These are phyloP conservation scores for Entomortierella lignicola DNA, from an alignment of 192 early-diverging fungal genomes.

Conservation along the genomic window DNA sequence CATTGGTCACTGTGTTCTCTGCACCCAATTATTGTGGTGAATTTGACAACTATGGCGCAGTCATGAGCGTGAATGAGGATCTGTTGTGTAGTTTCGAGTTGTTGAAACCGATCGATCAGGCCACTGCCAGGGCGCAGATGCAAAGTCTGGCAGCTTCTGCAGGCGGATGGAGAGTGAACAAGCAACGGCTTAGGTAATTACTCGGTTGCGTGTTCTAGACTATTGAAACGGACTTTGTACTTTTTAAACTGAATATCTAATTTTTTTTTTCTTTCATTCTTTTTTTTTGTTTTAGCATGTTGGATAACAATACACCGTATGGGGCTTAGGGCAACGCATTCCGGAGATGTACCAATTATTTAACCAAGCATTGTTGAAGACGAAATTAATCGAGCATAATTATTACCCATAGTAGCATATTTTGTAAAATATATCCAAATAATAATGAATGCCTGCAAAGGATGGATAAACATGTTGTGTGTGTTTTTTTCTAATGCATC, in stretches of 20 bases:
- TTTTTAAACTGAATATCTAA: not conserved
- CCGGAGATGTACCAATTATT: not conserved
- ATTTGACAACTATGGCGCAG: slow-evolving; percentile 90
- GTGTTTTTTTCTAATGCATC: too few species aligned
- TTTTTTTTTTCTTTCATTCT: slow-evolving; percentile 3
- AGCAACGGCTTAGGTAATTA: slow-evolving; percentile 48
- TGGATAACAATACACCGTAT: slow-evolving; percentile 28
- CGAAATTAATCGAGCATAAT: too few species aligned
- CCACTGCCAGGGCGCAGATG: slow-evolving; percentile 51
- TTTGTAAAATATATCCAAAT: too few species aligned
- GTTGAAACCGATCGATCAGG: slow-evolving; percentile 67
- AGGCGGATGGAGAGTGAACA: slow-evolving; percentile 50
- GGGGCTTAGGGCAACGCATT: slow-evolving; percentile 1
- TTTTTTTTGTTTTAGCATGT: slow-evolving; percentile 12
- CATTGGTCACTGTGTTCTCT: slow-evolving; percentile 93
- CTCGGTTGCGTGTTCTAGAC: not conserved
- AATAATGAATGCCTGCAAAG: too few species aligned
- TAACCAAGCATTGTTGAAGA: not conserved
- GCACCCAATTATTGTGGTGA: slow-evolving; percentile 99
- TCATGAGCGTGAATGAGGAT: slow-evolving; percentile 93
- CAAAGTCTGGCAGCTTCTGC: slow-evolving; percentile 44
- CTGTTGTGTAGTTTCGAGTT: slow-evolving; percentile 92
- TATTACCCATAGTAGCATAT: too few species aligned
- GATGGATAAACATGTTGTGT: too few species aligned
- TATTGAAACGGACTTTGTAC: not conserved